Base-by-base conservation (phyloP, 1,284 basidiomycete species). In the Lentinula novae-zelandiae region DNA sequence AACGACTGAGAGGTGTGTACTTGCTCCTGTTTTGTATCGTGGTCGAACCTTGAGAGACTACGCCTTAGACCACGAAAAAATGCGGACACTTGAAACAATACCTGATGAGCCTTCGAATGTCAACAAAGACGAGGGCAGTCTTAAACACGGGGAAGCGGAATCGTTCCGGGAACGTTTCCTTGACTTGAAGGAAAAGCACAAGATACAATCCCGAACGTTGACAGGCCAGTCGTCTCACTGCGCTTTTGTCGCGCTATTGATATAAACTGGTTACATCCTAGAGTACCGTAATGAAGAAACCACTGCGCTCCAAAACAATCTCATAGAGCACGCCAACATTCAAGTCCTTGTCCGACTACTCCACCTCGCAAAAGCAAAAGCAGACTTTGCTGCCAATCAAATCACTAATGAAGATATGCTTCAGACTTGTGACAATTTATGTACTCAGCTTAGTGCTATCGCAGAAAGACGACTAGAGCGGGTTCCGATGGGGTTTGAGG, bases 401-500 rank as follows among this genome's bases (percentile, higher is more conserved):
- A 38, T 57, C 38, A 57, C 56, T 5, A 13, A 46, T 22, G 42
- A 44, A n/a, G 31, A 57, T 17, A 49, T 57, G 15, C 31, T 57
- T 31, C 42, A 39, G 15, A 50, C 56, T 17, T 57, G 42, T 20
- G 56, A 57, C 15, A 50, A 44, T 17, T 46, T 57, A 10, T 36
- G 27, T 22, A 27, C 39, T 10, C 56, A 31, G 36, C 39, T n/a
- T 33, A 31, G 36, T 17, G 42, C 34, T n/a, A 36, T 57, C 27
- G 56, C 56, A 38, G 44, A 44, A n/a, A 44, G 56, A 31, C 20
- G 55, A 33, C 34, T 57, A 31, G 27, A 27, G 27, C 27, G 55
- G 46, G 42, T 57, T 15, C 63, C 64, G 20, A 63, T 62, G 13
- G 62, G 48, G 7, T 51, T 49, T 5, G 46, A 49, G 17, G 17